Evolutionary conservation across 1,284 basidiomycete species (phyloP), one percentile per base, ranked within the genome.

Genomic region (Quambalaria eucalypti): DNA sequence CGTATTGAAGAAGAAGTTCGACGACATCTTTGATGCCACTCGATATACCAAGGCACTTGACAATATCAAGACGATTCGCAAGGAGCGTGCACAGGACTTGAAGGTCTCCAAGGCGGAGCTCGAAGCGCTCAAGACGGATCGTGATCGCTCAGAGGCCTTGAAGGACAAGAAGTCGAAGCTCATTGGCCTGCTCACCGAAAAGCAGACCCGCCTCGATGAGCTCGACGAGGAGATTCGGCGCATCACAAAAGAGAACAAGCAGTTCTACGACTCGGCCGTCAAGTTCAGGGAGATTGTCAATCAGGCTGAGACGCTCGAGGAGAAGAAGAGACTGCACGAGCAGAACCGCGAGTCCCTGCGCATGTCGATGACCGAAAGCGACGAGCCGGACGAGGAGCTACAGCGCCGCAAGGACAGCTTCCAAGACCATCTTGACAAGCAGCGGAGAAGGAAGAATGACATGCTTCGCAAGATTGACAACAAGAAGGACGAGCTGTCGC

Each of bases 1-100:
- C 0, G 82, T 84, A 1, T 78, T 99, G 39, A 98, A 99, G 81
- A 97, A 96, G 81, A 95, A 95, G 76, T 97, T 95, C 63, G 95
- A 98, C 69, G 95, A 98, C 71, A 98, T 99, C 62, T 98, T 99
- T 66, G 95, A 99, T 76, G 95, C 95, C 1, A 98, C 93, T 1
- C 50, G 67, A 48, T 72, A 71, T 36, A 97, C 93, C 1, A 98
- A 98, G 74, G 95, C 95, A 1, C 81, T 99, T 2, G 90, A 96
- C 64, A 85, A 87, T 42, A 96, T 98, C 79, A 96, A 93, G 75
- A 57, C 64, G 5, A 56, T 74, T 2, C 66, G 69, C 33, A 98
- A 98, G 76, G 95, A 98, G 49, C 85, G 90, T 14, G 81, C 85
- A 0, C 82, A 85, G 3, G 92, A 97, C 59, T 82, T 95, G 55